Evolutionary conservation across 257 asterid species (phyloP).

Genomic region (Salvia splendens): DNA sequence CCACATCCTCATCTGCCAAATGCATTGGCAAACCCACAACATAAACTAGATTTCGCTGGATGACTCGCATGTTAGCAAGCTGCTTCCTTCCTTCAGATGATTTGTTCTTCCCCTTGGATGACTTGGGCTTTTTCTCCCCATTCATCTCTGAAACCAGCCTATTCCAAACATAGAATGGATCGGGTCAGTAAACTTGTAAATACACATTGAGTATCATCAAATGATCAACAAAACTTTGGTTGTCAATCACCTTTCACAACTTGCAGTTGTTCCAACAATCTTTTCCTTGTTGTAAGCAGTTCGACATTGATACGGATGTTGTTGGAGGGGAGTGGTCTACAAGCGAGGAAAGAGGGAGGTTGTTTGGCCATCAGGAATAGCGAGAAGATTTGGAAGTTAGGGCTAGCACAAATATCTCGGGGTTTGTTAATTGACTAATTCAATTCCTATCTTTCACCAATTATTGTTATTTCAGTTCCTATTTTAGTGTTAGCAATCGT

Average conservation of each 20-base stretch:
- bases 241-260: slow-evolving; percentile 62
- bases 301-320: too few relatives aligned
- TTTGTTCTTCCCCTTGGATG: slow-evolving; percentile 75
- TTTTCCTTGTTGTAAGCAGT: slow-evolving; percentile 92
- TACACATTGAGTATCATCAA: not conserved
- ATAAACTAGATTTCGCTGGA: slow-evolving; percentile 92
- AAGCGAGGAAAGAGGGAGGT: too few relatives aligned
- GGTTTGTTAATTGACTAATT: too few relatives aligned
- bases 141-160: slow-evolving; percentile 80
- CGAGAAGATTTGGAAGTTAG: too few relatives aligned
- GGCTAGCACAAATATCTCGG: too few relatives aligned
- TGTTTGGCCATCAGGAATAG: too few relatives aligned
- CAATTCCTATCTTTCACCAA: too few relatives aligned
- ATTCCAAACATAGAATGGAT: slow-evolving; percentile 23
- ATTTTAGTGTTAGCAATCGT: too few relatives aligned
- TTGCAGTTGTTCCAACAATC: slow-evolving; percentile 86
- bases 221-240: slow-evolving; percentile 21
- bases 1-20: slow-evolving; percentile 91
- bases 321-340: too few relatives aligned
- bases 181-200: slow-evolving; percentile 21
- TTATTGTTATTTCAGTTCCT: too few relatives aligned
- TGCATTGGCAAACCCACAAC: slow-evolving; percentile 88
- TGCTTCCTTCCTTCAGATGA: slow-evolving; percentile 87
- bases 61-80: slow-evolving; percentile 81
- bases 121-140: slow-evolving; percentile 67